phyloP scores from a whole-genome alignment of 2,329 filamentous ascomycete species.

The Westerdykella aurantiaca region DNA sequence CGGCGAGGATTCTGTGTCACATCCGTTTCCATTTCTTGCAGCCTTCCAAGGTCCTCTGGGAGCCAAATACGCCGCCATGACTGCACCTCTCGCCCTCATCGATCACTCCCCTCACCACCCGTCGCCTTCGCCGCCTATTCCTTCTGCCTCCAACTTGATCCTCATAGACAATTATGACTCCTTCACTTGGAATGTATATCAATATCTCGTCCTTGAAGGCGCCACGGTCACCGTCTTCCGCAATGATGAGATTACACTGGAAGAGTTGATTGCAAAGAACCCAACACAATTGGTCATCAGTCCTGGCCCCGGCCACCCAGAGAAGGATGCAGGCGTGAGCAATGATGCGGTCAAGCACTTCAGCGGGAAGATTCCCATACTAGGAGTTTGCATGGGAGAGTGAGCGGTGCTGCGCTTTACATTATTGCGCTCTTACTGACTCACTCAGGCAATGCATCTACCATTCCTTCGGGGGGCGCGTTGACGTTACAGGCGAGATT shows the following conservation, averaged over 20 bases:
- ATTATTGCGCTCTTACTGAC: conserved; percentile 2
- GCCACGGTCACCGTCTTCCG: conserved; percentile 83
- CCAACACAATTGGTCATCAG: conserved; percentile 94
- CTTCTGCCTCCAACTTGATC: conserved; percentile 82
- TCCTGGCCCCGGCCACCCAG: conserved; percentile 88
- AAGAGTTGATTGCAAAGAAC: conserved; percentile 74
- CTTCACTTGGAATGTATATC: conserved; percentile 99
- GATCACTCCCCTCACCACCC: conserved; percentile 88
- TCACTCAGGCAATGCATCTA: conserved; percentile 79
- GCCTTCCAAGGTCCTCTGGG: neutral
- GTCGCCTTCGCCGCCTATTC: conserved; percentile 63
- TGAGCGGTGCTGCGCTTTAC: conserved; percentile 42
- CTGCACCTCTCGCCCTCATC: conserved; percentile 45
- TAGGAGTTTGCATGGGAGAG: conserved; percentile 99
- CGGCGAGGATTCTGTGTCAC: neutral
- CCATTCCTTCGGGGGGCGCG: conserved; percentile 83
- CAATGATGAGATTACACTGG: conserved; percentile 84
- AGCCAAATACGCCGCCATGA: conserved; percentile 30
- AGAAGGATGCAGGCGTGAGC: conserved; percentile 86
- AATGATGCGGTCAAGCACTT: conserved; percentile 88
- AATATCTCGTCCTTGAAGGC: conserved; percentile 94
- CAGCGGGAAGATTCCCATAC: conserved; percentile 85
- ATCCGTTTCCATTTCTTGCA: neutral
- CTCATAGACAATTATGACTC: conserved; percentile 99
- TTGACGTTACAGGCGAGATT: conserved; percentile 91